Evolutionary conservation across 768 basidiomycete genomes (phyloP).

Genomic region (Erythrobasidium yunnanense): DNA sequence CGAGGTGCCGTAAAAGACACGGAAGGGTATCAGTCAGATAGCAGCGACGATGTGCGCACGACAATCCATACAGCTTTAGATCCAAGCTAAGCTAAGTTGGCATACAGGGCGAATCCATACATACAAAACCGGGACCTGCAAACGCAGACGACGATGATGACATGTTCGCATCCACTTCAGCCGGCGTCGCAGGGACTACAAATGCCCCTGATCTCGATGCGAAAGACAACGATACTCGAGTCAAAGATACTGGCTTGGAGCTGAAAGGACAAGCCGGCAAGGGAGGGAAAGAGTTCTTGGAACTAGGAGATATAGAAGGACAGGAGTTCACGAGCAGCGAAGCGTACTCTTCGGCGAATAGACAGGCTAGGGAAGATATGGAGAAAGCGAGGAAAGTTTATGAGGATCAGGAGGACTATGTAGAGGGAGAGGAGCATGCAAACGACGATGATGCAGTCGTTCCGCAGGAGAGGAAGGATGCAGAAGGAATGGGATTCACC

Average conservation of each 20-base stretch:
- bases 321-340: constrained; percentile 59
- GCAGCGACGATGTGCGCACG: constrained; percentile 84
- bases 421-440: constrained; percentile 37
- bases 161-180: constrained; percentile 47
- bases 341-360: constrained; percentile 42
- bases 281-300: constrained; percentile 54
- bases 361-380: constrained; percentile 38
- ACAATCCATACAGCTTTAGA: neutral
- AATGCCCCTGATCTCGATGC: constrained; percentile 55
- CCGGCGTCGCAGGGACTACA: constrained; percentile 66
- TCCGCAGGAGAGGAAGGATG: constrained; percentile 52
- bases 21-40: constrained; percentile 87
- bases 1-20: constrained; percentile 62
- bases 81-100: neutral
- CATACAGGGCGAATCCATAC: constrained; percentile 44
- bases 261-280: constrained; percentile 41
- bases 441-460: constrained; percentile 62
- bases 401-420: constrained; percentile 48
- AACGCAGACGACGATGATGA: constrained; percentile 44
- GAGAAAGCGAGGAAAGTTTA: constrained; percentile 37
- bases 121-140: constrained; percentile 57
- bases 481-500: constrained; percentile 84
- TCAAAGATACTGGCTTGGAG: constrained; percentile 36
- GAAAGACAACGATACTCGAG: constrained; percentile 34
- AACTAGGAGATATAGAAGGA: constrained; percentile 89